Conservation (phyloP, 225 moss, liverwort and hornwort species). For the Sphagnum tenellum region DNA sequence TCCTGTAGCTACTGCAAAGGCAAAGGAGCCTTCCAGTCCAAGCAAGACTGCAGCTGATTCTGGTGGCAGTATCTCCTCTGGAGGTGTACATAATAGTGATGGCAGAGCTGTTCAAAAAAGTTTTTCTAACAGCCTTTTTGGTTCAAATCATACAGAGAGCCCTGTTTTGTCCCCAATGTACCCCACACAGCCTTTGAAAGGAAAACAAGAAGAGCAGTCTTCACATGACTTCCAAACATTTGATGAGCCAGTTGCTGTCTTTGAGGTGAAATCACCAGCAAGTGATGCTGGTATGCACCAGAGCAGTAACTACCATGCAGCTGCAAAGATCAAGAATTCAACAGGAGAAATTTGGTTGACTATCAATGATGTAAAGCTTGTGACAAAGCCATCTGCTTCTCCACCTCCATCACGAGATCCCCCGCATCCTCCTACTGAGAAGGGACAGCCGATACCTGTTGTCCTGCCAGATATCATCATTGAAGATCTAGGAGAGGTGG, state of each 20-base stretch:
- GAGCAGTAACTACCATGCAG: no score
- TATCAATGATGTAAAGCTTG: slow-evolving; percentile 66
- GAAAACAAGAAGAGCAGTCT: slow-evolving; percentile 3
- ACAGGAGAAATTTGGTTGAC: slow-evolving; percentile 64
- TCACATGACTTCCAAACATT: slow-evolving; percentile 26
- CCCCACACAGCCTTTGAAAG: slow-evolving; percentile 15
- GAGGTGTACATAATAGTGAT: slow-evolving; percentile 18
- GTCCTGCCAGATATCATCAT: no score
- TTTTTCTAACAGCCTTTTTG: slow-evolving; percentile 27
- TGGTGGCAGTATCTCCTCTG: slow-evolving; percentile 27
- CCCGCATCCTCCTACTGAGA: slow-evolving; percentile 42
- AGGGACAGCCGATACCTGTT: slow-evolving; percentile 7
- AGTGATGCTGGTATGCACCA: slow-evolving; percentile 8
- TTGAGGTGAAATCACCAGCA: slow-evolving; percentile 11
- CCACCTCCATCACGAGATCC: slow-evolving; percentile 83
- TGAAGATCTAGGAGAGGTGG: slow-evolving; percentile 10
- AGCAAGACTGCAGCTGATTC: slow-evolving; percentile 17
- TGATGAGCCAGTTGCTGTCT: slow-evolving; percentile 32
- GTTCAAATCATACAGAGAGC: slow-evolving; percentile 33
- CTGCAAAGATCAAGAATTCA: background rate
- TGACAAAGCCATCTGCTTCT: slow-evolving; percentile 43
- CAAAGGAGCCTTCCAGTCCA: slow-evolving; percentile 22
- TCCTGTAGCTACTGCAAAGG: slow-evolving; percentile 30
- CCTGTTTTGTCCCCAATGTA: slow-evolving; percentile 37
- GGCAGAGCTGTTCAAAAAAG: slow-evolving; percentile 18